These are phyloP conservation scores for Colletotrichum tamarilloi DNA, from an alignment of 2,329 filamentous ascomycete genomes.

Conservation along the genomic window DNA sequence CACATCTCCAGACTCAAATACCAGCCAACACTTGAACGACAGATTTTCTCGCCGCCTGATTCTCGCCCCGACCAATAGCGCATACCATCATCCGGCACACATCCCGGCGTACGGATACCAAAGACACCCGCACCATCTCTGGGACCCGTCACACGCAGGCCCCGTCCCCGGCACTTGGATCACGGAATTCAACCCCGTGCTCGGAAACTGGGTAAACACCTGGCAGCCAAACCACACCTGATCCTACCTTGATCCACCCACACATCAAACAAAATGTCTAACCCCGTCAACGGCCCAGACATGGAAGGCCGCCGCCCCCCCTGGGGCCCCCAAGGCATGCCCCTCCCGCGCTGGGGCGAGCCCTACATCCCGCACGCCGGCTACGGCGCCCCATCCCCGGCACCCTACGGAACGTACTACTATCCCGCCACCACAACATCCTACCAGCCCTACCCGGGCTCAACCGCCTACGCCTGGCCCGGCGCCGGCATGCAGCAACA, in stretches of 20 bases:
- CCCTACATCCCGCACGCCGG: constrained; percentile 51
- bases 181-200: constrained; percentile 13
- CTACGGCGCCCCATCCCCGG: background rate
- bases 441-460: constrained; percentile 18
- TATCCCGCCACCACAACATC: constrained; percentile 46
- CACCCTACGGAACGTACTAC: constrained; percentile 17
- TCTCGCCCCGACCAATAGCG: background rate
- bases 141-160: constrained; percentile 45
- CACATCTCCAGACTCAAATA: background rate
- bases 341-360: constrained; percentile 47
- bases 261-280: constrained; percentile 37
- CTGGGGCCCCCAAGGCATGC: constrained; percentile 45
- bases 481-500: background rate
- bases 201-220: constrained; percentile 44
- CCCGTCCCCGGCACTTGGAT: constrained; percentile 48
- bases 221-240: constrained; percentile 43
- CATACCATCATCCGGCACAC: background rate
- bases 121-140: background rate
- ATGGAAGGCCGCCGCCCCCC: constrained; percentile 45
- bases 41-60: background rate
- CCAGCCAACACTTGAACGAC: background rate
- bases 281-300: constrained; percentile 53
- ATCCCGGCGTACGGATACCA: background rate
- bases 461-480: constrained; percentile 31
- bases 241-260: background rate